Percentiles rank a stretch among this genome's conserved stretches.
Conservation (phyloP, 75 land plant genomes). For the Cunninghamia lanceolata region DNA sequence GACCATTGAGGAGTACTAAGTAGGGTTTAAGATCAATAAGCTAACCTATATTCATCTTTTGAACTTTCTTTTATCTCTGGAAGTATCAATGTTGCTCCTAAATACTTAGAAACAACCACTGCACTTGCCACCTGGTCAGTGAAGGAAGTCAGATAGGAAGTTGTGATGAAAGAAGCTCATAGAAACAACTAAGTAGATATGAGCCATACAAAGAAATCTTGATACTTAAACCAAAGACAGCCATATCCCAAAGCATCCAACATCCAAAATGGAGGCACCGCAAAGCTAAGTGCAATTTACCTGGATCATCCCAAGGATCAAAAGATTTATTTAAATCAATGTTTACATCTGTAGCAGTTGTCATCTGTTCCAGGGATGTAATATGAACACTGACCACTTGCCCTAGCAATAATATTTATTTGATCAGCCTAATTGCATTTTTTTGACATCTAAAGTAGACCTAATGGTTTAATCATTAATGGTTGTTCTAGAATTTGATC, state of each 20-base stretch:
- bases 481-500: no score
- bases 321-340: neutral
- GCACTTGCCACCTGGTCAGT: conserved; percentile 71
- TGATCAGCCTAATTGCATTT: no score
- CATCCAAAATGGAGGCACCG: neutral
- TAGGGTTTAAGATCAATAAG: conserved; percentile 2
- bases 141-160: neutral
- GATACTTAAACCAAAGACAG: neutral
- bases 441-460: no score
- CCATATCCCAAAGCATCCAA: neutral
- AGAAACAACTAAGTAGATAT: no score
- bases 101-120: conserved; percentile 65
- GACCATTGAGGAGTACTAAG: neutral
- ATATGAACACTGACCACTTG: neutral
- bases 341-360: no score
- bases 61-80: conserved; percentile 69
- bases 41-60: conserved; percentile 53
- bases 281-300: neutral
- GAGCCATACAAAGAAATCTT: neutral
- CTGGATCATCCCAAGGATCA: neutral
- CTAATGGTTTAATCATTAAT: no score
- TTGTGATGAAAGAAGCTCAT: neutral
- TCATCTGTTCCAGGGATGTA: neutral
- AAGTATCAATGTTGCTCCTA: conserved; percentile 74
- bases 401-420: no score